phyloP scores from a whole-genome alignment of 2,329 filamentous ascomycete genomes.

The Aspergillus melleus region DNA sequence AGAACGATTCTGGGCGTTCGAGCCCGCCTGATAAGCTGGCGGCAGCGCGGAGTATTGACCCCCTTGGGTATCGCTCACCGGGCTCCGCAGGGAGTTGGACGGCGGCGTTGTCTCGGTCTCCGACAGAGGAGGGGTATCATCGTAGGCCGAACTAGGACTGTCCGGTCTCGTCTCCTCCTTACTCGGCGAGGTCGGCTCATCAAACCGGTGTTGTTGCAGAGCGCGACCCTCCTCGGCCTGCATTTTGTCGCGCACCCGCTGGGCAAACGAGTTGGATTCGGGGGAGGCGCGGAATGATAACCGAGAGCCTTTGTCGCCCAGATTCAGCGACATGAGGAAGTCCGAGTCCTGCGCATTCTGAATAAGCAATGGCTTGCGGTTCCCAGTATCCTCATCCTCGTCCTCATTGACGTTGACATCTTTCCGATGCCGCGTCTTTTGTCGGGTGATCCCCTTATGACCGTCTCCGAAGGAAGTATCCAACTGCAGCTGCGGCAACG shows the following conservation, averaged over 20 bases:
- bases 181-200: constrained; percentile 31
- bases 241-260: constrained; percentile 52
- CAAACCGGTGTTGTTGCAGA: constrained; percentile 44
- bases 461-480: constrained; percentile 33
- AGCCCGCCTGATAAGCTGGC: constrained; percentile 24
- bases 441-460: constrained; percentile 9
- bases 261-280: constrained; percentile 48
- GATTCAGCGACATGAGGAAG: constrained; percentile 35
- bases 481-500: constrained; percentile 30
- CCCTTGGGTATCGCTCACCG: constrained; percentile 23
- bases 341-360: constrained; percentile 39
- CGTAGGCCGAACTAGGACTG: constrained; percentile 27
- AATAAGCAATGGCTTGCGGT: constrained; percentile 31
- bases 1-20: constrained; percentile 17
- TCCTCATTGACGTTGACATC: constrained; percentile 14
- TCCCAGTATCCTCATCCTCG: constrained; percentile 9
- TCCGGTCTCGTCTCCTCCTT: constrained; percentile 26
- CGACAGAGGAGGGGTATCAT: constrained; percentile 31
- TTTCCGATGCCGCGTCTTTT: constrained; percentile 15
- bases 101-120: constrained; percentile 25
- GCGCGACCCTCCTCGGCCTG: constrained; percentile 53
- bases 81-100: constrained; percentile 28
- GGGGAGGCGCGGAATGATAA: constrained; percentile 40
- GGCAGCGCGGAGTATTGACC: constrained; percentile 20
- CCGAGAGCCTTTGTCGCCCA: constrained; percentile 34